These are phyloP conservation scores for Colletotrichum tabaci DNA, from an alignment of 2,329 filamentous ascomycete genomes.

Conservation along the genomic window DNA sequence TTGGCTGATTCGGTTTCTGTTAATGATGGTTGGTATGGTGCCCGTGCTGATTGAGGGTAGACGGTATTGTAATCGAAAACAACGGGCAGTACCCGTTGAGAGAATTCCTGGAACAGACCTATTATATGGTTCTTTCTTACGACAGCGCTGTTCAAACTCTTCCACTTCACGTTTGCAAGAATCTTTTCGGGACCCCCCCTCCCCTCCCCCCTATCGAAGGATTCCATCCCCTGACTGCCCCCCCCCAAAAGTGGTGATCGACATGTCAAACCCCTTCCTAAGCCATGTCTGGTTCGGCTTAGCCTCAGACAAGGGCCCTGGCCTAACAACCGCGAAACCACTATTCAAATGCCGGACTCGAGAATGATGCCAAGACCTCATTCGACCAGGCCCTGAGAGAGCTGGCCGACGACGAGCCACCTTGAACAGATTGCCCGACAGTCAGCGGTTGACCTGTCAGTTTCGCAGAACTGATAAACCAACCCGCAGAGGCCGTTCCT, in stretches of 20 bases:
- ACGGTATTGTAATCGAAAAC: no score
- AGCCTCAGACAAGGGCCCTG: conserved; percentile 5
- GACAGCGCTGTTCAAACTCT: background rate
- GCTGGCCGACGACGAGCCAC: background rate
- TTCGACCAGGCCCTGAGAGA: background rate
- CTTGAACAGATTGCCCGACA: background rate
- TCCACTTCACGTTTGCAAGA: background rate
- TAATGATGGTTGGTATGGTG: no score
- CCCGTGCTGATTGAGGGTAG: no score
- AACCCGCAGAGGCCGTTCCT: background rate
- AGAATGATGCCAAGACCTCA: background rate
- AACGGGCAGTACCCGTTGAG: background rate
- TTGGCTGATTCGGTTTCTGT: background rate
- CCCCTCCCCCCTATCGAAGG: background rate
- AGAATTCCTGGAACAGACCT: background rate
- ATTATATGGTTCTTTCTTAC: background rate
- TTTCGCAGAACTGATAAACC: background rate
- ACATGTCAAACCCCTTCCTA: background rate
- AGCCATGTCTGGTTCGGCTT: background rate
- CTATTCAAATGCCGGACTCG: background rate
- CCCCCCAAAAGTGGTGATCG: conserved; percentile 12
- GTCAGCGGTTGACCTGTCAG: conserved; percentile 6
- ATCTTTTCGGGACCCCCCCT: no score
- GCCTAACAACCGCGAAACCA: background rate
- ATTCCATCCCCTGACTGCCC: background rate